A percentile compares a stretch with the other conserved stretches of the same genome.
phyloP scores from a whole-genome alignment of 495 filamentous ascomycete species.

The Tricharina praecox region DNA sequence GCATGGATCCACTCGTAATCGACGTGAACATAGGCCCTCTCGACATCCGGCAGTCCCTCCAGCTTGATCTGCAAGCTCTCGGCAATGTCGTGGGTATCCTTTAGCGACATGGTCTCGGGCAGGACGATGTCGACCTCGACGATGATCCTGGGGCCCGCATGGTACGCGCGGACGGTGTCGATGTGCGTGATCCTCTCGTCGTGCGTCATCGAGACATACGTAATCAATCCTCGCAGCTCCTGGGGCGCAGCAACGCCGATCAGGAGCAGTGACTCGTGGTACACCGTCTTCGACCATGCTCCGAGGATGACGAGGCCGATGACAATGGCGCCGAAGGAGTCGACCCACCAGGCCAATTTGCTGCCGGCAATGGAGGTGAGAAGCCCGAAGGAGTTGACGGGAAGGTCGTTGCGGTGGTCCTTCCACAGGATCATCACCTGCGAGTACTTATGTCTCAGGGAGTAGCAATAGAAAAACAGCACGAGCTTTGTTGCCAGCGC shows the following conservation, averaged over 20 bases:
- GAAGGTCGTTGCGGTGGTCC: conserved; percentile 76
- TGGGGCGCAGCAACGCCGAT: conserved; percentile 77
- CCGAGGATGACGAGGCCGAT: conserved; percentile 56
- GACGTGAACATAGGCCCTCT: conserved; percentile 91
- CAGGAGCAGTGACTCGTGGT: conserved; percentile 71
- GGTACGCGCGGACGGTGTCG: conserved; percentile 88
- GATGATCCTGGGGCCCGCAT: conserved; percentile 74
- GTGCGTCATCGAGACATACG: conserved; percentile 93
- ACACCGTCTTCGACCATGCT: conserved; percentile 74
- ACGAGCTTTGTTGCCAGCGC: conserved; percentile 70
- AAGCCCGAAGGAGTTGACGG: conserved; percentile 82
- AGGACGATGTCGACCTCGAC: conserved; percentile 85
- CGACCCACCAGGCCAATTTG: conserved; percentile 86
- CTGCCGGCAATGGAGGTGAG: conserved; percentile 72
- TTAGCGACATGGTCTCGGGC: conserved; percentile 43
- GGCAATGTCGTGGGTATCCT: conserved; percentile 78
- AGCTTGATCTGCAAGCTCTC: conserved; percentile 90
- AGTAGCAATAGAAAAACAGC: conserved; percentile 85
- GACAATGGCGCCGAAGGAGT: conserved; percentile 79
- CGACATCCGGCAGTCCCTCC: conserved; percentile 79
- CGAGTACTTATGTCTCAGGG: conserved; percentile 69
- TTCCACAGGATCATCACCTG: conserved; percentile 90
- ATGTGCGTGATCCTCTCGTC: conserved; percentile 62
- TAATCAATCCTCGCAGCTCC: conserved; percentile 80
- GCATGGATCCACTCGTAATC: conserved; percentile 98